Percentiles rank a stretch among this genome's conserved stretches.
These are phyloP conservation scores for Diaporthe sp. DNA, from an alignment of 2,329 filamentous ascomycete species.

Conservation along the genomic window DNA sequence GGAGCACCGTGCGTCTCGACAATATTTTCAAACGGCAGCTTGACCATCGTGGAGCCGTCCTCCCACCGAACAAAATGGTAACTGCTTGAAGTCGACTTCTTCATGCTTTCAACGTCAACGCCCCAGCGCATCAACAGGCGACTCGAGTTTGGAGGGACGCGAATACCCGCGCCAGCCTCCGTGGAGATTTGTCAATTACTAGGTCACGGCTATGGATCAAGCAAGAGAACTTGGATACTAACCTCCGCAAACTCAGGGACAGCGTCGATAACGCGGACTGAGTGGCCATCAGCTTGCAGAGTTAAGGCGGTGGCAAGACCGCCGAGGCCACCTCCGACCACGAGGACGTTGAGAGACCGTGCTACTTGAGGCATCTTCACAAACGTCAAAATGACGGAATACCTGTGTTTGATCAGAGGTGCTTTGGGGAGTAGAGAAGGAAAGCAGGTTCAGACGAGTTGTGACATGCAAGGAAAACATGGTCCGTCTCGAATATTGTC, in stretches of 20 bases:
- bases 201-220: background rate
- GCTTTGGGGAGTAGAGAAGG: background rate
- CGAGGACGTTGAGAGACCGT: conserved; percentile 32
- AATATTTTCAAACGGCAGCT: conserved; percentile 25
- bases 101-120: conserved; percentile 44
- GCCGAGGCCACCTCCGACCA: conserved; percentile 42
- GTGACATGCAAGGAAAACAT: too few species aligned
- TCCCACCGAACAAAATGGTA: conserved; percentile 47
- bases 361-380: background rate
- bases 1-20: conserved; percentile 46
- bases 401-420: background rate
- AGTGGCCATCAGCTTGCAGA: background rate
- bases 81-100: conserved; percentile 43
- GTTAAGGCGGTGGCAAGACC: conserved; percentile 20
- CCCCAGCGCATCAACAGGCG: conserved; percentile 49
- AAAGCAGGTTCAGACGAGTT: background rate
- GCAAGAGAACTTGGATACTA: background rate
- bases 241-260: background rate
- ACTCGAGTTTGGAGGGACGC: conserved; percentile 49
- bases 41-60: conserved; percentile 40
- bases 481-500: background rate
- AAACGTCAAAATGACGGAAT: background rate
- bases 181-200: background rate
- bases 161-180: conserved; percentile 48
- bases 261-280: background rate